Base-by-base conservation (phyloP, 148 eudicot species). In the Drosera capensis region DNA sequence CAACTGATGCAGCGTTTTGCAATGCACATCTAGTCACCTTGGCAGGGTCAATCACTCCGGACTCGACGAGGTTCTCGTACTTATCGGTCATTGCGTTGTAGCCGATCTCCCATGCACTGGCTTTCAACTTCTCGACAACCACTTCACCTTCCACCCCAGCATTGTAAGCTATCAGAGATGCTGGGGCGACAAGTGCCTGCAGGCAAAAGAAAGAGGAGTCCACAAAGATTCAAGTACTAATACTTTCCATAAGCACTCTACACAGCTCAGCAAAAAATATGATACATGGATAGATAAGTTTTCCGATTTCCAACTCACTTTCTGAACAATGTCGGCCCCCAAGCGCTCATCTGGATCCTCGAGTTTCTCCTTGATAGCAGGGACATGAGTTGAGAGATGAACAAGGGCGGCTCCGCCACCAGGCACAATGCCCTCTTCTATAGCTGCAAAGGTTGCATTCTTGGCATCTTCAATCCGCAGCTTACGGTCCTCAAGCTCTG, bases 61-160 rank as follows among this genome's bases (percentile, higher is more conserved):
- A 51, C 23, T 77, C 82, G 2, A 90, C 85, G 56, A 85, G 51
- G 60, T 90, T 77, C 68, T 80, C 95, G 5, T 80, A 90, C 35
- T 54, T 68, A 64, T 85, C 95, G 0, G 71, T 73, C 95, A 90
- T 84, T 16, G 99, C 99, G 47, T 90, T 90, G 75, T 90, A 90
- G 31, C 95, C 99, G 2, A 85, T 18, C 64, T 78, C 94, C 99
- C 95, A 90, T 46, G 75, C 93, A 6, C 79, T 73, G 0, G 52
- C 71, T 64, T 44, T 78, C 21, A 90, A 68, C 65, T 90, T 90
- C 73, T 90, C 95, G 46, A 90, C 99, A 14, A 90, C 88, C 17
- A 90, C 99, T 70, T 90, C 99, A 0, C 99, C 99, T 66, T 90
- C 99, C 14, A 90, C 70, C 19, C 99, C 99, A 1, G 99, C 99